Base-by-base conservation (phyloP, 306 rosid species). In the Carpinus fangiana region DNA sequence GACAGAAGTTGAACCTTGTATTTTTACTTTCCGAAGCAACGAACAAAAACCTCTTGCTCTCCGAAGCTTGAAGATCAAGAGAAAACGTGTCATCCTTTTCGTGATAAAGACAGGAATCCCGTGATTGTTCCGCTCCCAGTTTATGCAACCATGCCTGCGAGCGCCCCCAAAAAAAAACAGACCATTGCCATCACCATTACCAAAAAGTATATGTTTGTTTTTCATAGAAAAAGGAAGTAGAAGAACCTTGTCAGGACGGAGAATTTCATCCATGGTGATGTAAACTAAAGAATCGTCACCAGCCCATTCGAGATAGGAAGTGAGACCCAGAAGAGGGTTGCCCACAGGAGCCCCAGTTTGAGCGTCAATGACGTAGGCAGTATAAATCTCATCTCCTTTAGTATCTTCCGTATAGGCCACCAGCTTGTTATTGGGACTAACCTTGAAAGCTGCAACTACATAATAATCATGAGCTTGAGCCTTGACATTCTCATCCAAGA, bases 361-460 rank as follows among this genome's bases (percentile, higher is more conserved):
- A 64, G 87, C 84, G 79, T 92, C 97, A 70, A 94, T 92, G 81
- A 94, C 88, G 78, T 86, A 78, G 57, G 88, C 82, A 12, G 90
- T 94, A 79, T 94, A 94, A 78, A 88, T 94, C 85, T 94, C 97
- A 88, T 94, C 81, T 60, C 98, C 98, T 79, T 88, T 94, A 36
- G 98, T 92, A 59, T 94, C 98, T 76, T 92, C 97, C 12, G 97
- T 90, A 89, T 89, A 92, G 34, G 97, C 98, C 83, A 94, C 93
- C 71, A 94, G 80, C 75, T 90, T 86, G 85, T 82, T 82, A 79
- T 84, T 88, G 67, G 98, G 97, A 79, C 98, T 94, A 57, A 90
- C 95, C 97, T 84, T 43, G 75, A 90, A 90, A 57, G 90, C 67
- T 36, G 72, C 93, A 56, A 92, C 78, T 4, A 86, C 65, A 85